Percentiles rank a stretch among this genome's conserved stretches.
Evolutionary conservation across 768 basidiomycete genomes (phyloP).

Genomic region (Suillus lakei): DNA sequence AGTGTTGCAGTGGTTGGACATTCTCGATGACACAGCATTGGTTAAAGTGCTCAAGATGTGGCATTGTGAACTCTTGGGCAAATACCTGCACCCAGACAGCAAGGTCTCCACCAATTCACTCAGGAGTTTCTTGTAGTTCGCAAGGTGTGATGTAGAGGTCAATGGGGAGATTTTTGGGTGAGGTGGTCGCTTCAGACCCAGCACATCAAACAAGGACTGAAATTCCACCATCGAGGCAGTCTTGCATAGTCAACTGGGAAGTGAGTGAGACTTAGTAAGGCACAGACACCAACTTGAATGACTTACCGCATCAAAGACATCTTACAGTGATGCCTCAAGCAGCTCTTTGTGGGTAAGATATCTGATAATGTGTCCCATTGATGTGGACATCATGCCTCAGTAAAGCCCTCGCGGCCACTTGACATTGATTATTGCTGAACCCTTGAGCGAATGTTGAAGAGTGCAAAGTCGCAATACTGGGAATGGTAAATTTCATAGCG

Average conservation of each 20-base stretch:
- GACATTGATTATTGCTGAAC: slow-evolving; percentile 6
- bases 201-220: slow-evolving; percentile 12
- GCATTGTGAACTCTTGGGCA: slow-evolving; percentile 12
- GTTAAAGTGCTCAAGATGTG: slow-evolving; percentile 6
- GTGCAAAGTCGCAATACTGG: slow-evolving; percentile 9
- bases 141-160: slow-evolving; percentile 2
- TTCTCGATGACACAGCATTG: slow-evolving; percentile 7
- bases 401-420: slow-evolving; percentile 1
- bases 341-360: background rate
- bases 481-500: slow-evolving; percentile 3
- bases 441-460: slow-evolving; percentile 6
- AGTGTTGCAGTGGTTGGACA: background rate
- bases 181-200: background rate
- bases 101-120: background rate
- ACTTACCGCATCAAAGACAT: slow-evolving; percentile 14
- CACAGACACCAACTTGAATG: too few relatives aligned
- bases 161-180: background rate
- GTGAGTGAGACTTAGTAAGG: background rate
- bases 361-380: slow-evolving; percentile 9
- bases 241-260: slow-evolving; percentile 2
- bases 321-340: slow-evolving; percentile 1
- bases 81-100: slow-evolving; percentile 9
- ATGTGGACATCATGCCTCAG: slow-evolving; percentile 10
- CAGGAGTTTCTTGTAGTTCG: background rate
- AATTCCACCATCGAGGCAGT: slow-evolving; percentile 10